phyloP scores from a whole-genome alignment of 257 asterid species.

The Solanum chilense region DNA sequence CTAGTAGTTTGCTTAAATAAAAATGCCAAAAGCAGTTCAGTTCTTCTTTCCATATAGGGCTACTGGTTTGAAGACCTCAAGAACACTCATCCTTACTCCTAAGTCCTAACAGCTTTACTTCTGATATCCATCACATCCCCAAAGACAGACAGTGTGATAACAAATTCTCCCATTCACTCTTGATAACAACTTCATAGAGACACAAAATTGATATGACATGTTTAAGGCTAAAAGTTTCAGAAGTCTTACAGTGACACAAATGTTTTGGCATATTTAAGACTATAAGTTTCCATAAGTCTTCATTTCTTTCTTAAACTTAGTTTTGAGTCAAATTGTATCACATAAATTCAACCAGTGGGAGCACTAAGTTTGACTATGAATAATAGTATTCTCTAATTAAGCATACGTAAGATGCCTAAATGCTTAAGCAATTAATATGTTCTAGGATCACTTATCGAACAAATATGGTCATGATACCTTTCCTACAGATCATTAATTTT shows the following conservation, averaged over 20 bases:
- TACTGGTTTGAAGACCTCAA: not conserved
- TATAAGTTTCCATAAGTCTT: not conserved
- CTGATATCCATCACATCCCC: not conserved
- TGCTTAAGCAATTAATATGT: not conserved
- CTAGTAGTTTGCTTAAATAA: not conserved
- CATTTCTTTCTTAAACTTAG: not conserved
- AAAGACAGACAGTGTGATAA: not conserved
- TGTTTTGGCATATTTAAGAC: not conserved
- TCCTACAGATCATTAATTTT: not conserved
- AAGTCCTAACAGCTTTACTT: not conserved
- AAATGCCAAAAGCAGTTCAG: not conserved
- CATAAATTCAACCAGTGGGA: not conserved
- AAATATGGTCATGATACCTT: not conserved
- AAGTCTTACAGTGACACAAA: not conserved
- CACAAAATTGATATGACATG: not conserved
- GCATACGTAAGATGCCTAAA: not conserved
- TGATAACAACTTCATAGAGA: not conserved
- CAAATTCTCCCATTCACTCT: not conserved
- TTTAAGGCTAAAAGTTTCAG: not conserved
- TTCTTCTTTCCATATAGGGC: not conserved
- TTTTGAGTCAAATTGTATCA: not conserved
- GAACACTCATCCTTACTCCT: not conserved
- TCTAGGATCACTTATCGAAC: not conserved
- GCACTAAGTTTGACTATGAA: not conserved
- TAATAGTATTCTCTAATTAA: not conserved